These are phyloP conservation scores for Gardenia jasminoides DNA, from an alignment of 257 asterid species.

Conservation along the genomic window DNA sequence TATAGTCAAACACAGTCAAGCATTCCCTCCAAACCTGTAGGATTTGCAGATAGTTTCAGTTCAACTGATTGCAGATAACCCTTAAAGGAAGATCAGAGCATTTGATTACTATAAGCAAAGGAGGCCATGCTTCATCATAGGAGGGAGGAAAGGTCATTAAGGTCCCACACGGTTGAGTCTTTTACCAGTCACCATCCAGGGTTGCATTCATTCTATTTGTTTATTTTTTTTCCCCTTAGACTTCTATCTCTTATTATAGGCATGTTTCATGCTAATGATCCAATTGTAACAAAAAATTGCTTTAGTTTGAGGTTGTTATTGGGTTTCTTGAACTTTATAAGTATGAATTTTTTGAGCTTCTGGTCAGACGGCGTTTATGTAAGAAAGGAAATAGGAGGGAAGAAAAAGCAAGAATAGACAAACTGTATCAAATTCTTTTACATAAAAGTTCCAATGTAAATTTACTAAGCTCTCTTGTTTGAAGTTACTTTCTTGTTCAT, in stretches of 20 bases:
- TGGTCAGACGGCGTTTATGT: background rate
- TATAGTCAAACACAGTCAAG: constrained; percentile 67
- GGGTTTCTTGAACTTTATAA: constrained; percentile 8
- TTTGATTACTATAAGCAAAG: background rate
- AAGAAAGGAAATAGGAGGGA: constrained; percentile 5
- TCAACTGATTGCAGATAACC: constrained; percentile 81
- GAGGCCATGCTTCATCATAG: background rate
- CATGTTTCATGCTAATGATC: background rate
- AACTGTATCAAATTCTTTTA: constrained; percentile 7
- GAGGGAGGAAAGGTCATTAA: constrained; percentile 7
- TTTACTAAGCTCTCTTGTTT: background rate
- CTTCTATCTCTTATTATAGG: background rate
- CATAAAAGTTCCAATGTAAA: background rate
- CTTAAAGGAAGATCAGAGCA: background rate
- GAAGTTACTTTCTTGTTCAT: background rate
- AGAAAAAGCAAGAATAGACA: background rate
- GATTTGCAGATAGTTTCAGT: constrained; percentile 64
- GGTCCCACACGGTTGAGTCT: constrained; percentile 24
- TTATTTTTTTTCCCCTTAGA: background rate
- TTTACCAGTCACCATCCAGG: background rate
- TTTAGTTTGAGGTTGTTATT: background rate
- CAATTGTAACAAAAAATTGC: background rate
- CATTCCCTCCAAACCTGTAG: constrained; percentile 71
- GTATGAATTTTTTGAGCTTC: constrained; percentile 1
- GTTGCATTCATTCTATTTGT: background rate